phyloP scores from a whole-genome alignment of 106 monocot genomes.

The Allium cepa region DNA sequence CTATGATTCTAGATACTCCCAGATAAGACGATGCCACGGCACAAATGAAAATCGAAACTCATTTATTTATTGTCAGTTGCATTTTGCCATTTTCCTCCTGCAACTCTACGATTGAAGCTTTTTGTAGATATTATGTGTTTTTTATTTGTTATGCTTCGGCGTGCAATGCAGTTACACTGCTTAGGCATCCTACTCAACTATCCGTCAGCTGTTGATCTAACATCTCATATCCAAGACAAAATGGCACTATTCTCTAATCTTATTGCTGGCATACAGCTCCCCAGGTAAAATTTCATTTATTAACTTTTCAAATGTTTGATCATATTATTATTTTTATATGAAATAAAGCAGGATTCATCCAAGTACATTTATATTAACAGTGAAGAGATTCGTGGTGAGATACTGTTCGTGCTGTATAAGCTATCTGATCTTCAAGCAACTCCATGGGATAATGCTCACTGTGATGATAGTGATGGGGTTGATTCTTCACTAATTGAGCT shows the following conservation, averaged over 20 bases:
- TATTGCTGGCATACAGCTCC: slow-evolving; percentile 57
- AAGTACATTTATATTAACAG: slow-evolving; percentile 22
- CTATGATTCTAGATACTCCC: too few species aligned
- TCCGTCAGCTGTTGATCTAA: slow-evolving; percentile 19
- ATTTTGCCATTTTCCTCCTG: too few species aligned
- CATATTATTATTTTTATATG: too few species aligned
- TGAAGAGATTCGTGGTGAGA: slow-evolving; percentile 89
- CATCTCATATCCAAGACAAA: slow-evolving; percentile 41
- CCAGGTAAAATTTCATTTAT: slow-evolving; percentile 41
- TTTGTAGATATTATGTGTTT: too few species aligned
- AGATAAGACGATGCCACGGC: too few species aligned
- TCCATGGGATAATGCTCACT: slow-evolving; percentile 34
- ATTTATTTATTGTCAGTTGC: too few species aligned
- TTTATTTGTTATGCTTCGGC: neutral
- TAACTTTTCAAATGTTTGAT: too few species aligned
- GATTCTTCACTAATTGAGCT: slow-evolving; percentile 14
- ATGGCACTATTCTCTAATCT: slow-evolving; percentile 64
- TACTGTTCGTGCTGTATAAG: slow-evolving; percentile 83
- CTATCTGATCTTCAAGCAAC: slow-evolving; percentile 39
- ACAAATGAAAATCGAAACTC: too few species aligned
- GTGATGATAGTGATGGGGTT: slow-evolving; percentile 1
- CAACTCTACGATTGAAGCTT: too few species aligned
- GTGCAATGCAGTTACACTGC: slow-evolving; percentile 67
- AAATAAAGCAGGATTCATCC: too few species aligned
- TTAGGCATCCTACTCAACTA: slow-evolving; percentile 63